Conservation (phyloP, 805 yeast species). For the Metschnikowia lochheadii region DNA sequence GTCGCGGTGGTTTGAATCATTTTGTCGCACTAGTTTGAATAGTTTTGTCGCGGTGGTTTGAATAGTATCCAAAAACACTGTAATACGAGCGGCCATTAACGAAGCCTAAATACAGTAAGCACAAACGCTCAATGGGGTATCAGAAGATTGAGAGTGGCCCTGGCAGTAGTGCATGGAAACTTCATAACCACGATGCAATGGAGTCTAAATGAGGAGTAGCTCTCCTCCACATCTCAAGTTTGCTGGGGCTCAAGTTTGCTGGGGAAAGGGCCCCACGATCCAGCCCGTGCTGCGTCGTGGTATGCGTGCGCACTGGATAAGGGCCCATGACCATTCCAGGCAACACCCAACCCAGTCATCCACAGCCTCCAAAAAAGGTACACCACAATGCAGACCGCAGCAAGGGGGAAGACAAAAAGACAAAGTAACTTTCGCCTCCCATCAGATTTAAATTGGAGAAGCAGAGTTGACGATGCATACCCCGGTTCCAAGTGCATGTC, state of each 20-base stretch:
- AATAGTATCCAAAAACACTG: too few relatives aligned
- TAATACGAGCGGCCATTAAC: not conserved
- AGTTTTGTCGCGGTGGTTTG: too few relatives aligned
- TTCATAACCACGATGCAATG: too few relatives aligned
- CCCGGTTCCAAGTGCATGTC: not conserved
- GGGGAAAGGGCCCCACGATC: not conserved
- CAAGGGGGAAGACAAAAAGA: not conserved
- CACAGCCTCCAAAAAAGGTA: not conserved
- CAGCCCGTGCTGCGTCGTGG: not conserved
- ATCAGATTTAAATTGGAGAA: not conserved
- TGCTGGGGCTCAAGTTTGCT: too few relatives aligned
- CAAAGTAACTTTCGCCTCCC: too few relatives aligned
- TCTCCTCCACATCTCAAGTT: too few relatives aligned
- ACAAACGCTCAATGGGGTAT: not conserved
- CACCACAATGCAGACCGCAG: not conserved
- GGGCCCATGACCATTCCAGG: not conserved
- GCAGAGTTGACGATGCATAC: not conserved
- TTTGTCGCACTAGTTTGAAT: too few relatives aligned
- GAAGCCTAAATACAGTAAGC: not conserved
- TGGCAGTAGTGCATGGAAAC: too few relatives aligned
- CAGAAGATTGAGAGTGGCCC: too few relatives aligned
- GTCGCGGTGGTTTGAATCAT: too few relatives aligned
- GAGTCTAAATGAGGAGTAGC: too few relatives aligned
- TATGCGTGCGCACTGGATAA: not conserved
- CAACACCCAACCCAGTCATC: not conserved